These are phyloP conservation scores for Sclerotiophoma versabilis DNA, from an alignment of 2,329 filamentous ascomycete species.

Conservation along the genomic window DNA sequence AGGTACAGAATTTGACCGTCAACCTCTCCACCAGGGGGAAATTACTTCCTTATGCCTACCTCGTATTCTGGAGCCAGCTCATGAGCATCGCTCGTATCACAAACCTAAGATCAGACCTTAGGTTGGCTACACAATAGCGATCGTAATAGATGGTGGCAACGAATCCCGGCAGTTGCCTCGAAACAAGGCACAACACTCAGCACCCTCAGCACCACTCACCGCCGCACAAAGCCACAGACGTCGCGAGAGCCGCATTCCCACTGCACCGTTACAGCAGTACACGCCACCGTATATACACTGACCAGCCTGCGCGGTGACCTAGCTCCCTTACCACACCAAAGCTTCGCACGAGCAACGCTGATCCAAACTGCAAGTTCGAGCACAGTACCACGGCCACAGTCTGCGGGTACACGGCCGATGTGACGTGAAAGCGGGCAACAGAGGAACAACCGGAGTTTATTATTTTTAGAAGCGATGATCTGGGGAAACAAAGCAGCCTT, in stretches of 20 bases:
- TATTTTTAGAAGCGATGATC: slow-evolving; percentile 8
- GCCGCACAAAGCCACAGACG: slow-evolving; percentile 4
- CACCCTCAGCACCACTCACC: not conserved
- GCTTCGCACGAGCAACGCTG: slow-evolving; percentile 2
- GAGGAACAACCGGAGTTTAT: not conserved
- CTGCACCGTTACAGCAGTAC: slow-evolving; percentile 11
- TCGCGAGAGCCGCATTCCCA: slow-evolving; percentile 10
- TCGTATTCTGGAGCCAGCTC: no score
- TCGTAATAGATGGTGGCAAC: no score
- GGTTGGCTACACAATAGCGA: no score
- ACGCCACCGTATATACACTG: not conserved
- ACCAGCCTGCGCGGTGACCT: not conserved
- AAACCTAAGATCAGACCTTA: no score
- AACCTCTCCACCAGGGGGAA: no score
- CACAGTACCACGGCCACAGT: not conserved
- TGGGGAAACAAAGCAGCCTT: not conserved
- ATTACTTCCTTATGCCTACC: no score
- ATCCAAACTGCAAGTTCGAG: not conserved
- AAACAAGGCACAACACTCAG: no score
- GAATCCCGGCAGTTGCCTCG: no score
- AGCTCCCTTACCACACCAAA: slow-evolving; percentile 2
- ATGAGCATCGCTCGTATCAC: no score
- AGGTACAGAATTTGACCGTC: no score
- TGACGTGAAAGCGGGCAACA: no score
- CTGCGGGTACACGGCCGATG: not conserved